These are phyloP conservation scores for Pisolithus tinctorius DNA, from an alignment of 768 basidiomycete genomes.

Conservation along the genomic window DNA sequence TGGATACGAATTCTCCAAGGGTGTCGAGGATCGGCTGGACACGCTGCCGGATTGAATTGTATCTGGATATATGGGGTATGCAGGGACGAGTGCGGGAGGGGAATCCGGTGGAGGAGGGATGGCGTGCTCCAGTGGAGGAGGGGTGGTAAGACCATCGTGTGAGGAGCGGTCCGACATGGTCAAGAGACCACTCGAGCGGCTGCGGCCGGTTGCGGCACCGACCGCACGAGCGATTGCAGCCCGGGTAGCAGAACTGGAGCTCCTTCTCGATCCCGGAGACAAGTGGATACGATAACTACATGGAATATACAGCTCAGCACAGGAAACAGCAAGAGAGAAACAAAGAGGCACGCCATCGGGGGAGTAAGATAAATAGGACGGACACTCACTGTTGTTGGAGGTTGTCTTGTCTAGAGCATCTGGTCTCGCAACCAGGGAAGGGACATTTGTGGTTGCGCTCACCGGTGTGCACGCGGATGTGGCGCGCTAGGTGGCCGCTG, in stretches of 20 bases:
- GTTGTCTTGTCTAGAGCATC: constrained; percentile 88
- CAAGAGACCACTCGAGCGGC: constrained; percentile 19
- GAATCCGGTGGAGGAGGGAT: constrained; percentile 45
- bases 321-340: constrained; percentile 1
- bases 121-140: constrained; percentile 43
- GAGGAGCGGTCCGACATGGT: constrained; percentile 21
- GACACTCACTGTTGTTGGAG: constrained; percentile 38
- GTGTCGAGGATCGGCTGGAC: constrained; percentile 40
- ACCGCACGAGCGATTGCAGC: constrained; percentile 47
- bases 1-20: constrained; percentile 38
- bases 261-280: constrained; percentile 70
- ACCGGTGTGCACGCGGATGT: constrained; percentile 86
- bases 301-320: background rate
- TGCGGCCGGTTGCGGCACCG: constrained; percentile 16
- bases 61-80: constrained; percentile 25
- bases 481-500: constrained; percentile 82
- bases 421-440: constrained; percentile 90
- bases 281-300: constrained; percentile 74
- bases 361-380: constrained; percentile 1
- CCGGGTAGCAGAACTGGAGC: constrained; percentile 47
- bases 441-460: constrained; percentile 91
- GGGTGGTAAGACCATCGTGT: constrained; percentile 22
- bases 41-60: constrained; percentile 27
- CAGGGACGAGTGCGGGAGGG: constrained; percentile 47
- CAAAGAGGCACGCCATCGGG: constrained; percentile 9